Conservation (phyloP, 108 stramenopile species). For the Nannochloropsis gaditana region DNA sequence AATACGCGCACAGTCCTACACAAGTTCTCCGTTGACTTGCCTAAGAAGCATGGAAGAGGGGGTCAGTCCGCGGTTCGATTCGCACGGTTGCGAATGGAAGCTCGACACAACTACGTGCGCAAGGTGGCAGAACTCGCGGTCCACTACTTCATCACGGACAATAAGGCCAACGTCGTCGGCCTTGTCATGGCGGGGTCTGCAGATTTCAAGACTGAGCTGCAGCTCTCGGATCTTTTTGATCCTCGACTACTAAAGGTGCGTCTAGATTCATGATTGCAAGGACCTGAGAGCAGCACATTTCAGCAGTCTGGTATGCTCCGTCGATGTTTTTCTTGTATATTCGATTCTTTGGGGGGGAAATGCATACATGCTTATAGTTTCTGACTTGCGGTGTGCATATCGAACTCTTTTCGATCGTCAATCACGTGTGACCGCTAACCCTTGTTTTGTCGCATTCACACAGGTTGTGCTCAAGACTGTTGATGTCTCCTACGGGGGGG, state of each 20-base stretch:
- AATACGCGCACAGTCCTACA: conserved; percentile 86
- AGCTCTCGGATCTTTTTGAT: conserved; percentile 86
- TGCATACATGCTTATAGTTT: too few relatives aligned
- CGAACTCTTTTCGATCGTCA: too few relatives aligned
- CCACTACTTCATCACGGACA: conserved; percentile 90
- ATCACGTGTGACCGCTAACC: too few relatives aligned
- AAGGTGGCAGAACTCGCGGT: conserved; percentile 95
- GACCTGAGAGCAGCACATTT: too few relatives aligned
- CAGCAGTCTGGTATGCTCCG: too few relatives aligned
- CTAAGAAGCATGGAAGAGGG: conserved; percentile 96
- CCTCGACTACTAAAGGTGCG: conserved; percentile 60
- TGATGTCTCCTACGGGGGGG: conserved; percentile 94
- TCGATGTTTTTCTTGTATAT: too few relatives aligned
- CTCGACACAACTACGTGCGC: conserved; percentile 97
- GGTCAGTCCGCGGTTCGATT: conserved; percentile 99
- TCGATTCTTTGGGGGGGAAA: too few relatives aligned
- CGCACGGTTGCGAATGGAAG: conserved; percentile 95
- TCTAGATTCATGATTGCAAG: background rate
- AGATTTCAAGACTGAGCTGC: conserved; percentile 94
- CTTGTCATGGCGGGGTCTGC: conserved; percentile 93
- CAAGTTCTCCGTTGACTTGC: conserved; percentile 96
- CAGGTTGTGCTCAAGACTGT: conserved; percentile 94
- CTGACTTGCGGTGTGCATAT: too few relatives aligned
- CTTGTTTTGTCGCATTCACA: conserved; percentile 23
- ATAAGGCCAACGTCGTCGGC: conserved; percentile 90